Evolutionary conservation across 176 grass and related monocot species (phyloP).

Genomic region (Phoenix roebelenii): DNA sequence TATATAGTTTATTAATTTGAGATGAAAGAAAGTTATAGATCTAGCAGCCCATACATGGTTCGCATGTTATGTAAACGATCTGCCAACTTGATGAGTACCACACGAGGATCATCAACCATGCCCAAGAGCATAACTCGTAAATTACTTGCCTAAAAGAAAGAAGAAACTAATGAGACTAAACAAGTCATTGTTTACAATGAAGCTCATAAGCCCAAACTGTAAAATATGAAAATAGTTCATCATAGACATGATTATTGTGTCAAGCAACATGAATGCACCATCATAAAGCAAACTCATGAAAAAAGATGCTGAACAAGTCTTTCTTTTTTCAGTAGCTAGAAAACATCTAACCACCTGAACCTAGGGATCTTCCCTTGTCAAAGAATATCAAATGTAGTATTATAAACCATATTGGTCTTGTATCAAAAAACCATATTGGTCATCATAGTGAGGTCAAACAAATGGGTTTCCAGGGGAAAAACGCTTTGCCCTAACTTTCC

Average conservation of each 20-base stretch:
- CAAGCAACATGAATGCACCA: background rate
- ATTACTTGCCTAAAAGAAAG: conserved; percentile 75
- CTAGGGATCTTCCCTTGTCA: no score
- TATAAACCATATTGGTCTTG: no score
- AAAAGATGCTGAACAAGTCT: no score
- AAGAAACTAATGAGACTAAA: background rate
- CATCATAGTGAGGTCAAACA: no score
- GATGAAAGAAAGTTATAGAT: conserved; percentile 7
- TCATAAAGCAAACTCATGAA: background rate
- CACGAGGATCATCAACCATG: conserved; percentile 98
- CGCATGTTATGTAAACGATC: conserved; percentile 97
- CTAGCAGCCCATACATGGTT: conserved; percentile 62
- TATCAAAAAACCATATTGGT: no score
- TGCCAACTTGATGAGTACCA: conserved; percentile 92
- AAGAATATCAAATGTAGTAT: no score
- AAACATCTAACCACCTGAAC: no score
- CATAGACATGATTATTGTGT: background rate
- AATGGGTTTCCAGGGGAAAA: no score
- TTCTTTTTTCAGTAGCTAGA: no score
- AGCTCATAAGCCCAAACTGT: background rate
- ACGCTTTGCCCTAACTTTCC: no score
- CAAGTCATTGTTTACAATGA: no score
- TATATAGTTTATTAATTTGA: no score
- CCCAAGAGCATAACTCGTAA: conserved; percentile 91
- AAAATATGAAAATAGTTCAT: background rate